Conservation (phyloP, 345 rosid species). For the sweet orange (Citrus sinensis) region DVS_A1.0 CM039163.1:41187501-41188000, state of each 20-base stretch:
- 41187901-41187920: background rate
- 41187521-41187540: background rate
- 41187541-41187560: background rate
- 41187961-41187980: background rate
- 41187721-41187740: background rate
- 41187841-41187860: background rate
- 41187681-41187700: background rate
- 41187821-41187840: too few relatives aligned
- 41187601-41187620: background rate
- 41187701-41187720: background rate
- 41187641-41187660: background rate
- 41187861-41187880: background rate
- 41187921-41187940: background rate
- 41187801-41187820: background rate
- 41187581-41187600: conserved; percentile 1
- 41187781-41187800: background rate
- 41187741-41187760: background rate
- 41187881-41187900: background rate
- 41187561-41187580: background rate
- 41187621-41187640: background rate
- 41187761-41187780: background rate
- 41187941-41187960: background rate
- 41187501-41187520: background rate
- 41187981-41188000: background rate
- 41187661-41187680: background rate